Base-by-base conservation (phyloP, 495 filamentous ascomycete species). In the Hypoxylon perforatum region DNA sequence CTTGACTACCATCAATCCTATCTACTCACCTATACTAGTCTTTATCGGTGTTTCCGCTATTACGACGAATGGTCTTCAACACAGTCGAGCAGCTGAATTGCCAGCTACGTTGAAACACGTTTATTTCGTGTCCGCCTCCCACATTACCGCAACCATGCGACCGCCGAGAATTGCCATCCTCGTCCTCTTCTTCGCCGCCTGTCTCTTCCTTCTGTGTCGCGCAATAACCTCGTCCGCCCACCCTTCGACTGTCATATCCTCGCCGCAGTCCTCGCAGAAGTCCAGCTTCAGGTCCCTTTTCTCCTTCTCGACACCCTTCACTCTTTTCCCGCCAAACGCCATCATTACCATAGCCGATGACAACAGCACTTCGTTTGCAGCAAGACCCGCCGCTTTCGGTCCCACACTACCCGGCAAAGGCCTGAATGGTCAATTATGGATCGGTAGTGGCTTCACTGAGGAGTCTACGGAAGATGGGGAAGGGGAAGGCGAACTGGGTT, bases 281-380 rank as follows among this genome's bases (percentile, higher is more conserved):
- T 74, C 77, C 17, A 48, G 73, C 44, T 75, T 80, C 54, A 69
- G 73, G 49, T 68, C 73, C 23, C 69, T 83, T 63, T 82, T 85
- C 66, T 82, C 81, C 36, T 84, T 85, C 67, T 74, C 75, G 47
- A 65, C 80, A 7, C 83, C 84, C 4, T 85, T 85, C 41, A 91
- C 92, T 7, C 87, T 99, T 7, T 99, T 99, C 74, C 93, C 96
- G 11, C 92, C 93, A 3, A 96, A 92, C 59, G 96, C 95, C 25
- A 90, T 96, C 61, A 97, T 99, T 73, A 96, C 92, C 67, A 88
- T 99, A 41, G 96, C 92, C 61, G 94, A 99, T 78, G 95, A 99
- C 75, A 98, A 98, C 73, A 96, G 92, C 39, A 99, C 95, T 4
- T 96, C 94, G 67, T 99, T 99, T 78, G 80, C 96, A 17, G 93